Conservation (phyloP, 805 yeast genomes). For the Wickerhamiella occidentalis region DNA sequence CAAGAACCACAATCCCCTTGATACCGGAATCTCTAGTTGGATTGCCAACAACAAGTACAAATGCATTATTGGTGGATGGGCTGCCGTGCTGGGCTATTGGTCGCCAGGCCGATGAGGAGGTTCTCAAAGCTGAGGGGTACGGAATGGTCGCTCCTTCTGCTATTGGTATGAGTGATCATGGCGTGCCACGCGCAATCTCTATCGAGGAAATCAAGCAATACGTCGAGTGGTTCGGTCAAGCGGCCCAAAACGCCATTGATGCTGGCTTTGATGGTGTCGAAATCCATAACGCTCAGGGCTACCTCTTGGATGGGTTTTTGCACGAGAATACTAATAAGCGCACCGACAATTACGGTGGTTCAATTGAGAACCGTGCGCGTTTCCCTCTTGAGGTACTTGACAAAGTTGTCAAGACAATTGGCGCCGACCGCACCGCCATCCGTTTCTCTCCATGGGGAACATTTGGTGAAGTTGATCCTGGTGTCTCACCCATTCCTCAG, state of each 20-base stretch:
- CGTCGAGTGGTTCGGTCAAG: constrained; percentile 33
- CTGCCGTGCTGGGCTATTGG: constrained; percentile 42
- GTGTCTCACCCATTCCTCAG: constrained; percentile 29
- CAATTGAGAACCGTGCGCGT: constrained; percentile 44
- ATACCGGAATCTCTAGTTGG: constrained; percentile 5
- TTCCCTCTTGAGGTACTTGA: constrained; percentile 39
- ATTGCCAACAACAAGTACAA: constrained; percentile 21
- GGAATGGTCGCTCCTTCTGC: constrained; percentile 34
- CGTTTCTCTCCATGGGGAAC: constrained; percentile 32
- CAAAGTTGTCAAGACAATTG: constrained; percentile 30
- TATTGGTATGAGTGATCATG: constrained; percentile 15
- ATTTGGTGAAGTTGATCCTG: constrained; percentile 26
- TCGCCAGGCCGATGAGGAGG: constrained; percentile 32
- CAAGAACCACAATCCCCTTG: not conserved
- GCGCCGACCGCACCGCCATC: constrained; percentile 28
- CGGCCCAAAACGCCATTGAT: constrained; percentile 41
- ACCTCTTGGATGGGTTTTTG: constrained; percentile 39
- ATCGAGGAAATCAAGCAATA: constrained; percentile 33
- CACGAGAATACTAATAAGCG: constrained; percentile 39
- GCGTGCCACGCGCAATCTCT: constrained; percentile 26
- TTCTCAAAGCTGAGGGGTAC: constrained; percentile 27
- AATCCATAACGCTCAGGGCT: constrained; percentile 56
- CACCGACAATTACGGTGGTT: constrained; percentile 53
- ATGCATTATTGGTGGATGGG: constrained; percentile 69
- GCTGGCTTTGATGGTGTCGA: constrained; percentile 55